Percentiles rank a stretch among this genome's conserved stretches.
Evolutionary conservation across 2,329 filamentous ascomycete genomes (phyloP).

Genomic region (Colletotrichum acutatum): DNA sequence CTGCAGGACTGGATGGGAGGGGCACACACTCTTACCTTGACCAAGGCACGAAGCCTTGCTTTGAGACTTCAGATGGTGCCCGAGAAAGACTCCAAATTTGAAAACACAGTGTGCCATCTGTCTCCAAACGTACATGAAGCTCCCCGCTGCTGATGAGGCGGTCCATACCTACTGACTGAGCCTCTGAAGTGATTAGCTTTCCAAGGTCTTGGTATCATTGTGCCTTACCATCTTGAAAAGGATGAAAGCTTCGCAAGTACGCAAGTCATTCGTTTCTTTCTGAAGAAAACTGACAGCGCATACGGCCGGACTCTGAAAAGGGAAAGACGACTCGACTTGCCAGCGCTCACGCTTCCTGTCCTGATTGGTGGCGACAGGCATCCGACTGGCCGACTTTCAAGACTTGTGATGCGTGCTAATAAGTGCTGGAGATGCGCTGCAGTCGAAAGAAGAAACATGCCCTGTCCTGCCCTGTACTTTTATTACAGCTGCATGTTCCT

Average conservation of each 20-base stretch:
- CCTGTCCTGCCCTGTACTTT: background rate
- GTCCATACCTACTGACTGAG: too few species aligned
- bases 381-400: background rate
- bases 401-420: background rate
- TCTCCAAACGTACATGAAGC: too few species aligned
- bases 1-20: slow-evolving; percentile 5
- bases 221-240: too few species aligned
- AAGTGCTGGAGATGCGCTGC: slow-evolving; percentile 2
- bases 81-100: background rate
- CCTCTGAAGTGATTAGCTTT: background rate
- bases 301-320: background rate
- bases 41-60: background rate
- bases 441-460: slow-evolving; percentile 16
- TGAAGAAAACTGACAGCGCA: background rate
- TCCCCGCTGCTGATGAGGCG: too few species aligned
- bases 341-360: background rate
- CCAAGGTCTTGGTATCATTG: too few species aligned
- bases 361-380: slow-evolving; percentile 3
- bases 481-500: background rate
- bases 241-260: too few species aligned
- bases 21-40: background rate
- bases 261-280: too few species aligned
- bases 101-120: background rate
- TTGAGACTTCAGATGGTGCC: background rate
- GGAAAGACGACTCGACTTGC: slow-evolving; percentile 16